Conservation (phyloP, 2,329 filamentous ascomycete genomes). For the Stachybotrys echinatus region DNA sequence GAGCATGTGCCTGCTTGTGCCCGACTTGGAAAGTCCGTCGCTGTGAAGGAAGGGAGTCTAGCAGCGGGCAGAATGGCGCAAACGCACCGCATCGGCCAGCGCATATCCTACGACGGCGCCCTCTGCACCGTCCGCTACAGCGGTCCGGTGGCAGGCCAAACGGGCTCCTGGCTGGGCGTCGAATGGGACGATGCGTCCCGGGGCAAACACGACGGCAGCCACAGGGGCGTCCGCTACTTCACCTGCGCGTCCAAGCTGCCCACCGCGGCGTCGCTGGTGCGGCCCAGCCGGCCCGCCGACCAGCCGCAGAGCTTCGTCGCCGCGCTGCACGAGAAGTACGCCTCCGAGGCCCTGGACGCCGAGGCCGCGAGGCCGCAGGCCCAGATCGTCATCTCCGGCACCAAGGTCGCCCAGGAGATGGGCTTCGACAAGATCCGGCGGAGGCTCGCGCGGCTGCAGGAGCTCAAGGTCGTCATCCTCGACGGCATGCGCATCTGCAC, state of each 20-base stretch:
- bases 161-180: conserved; percentile 82
- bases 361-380: conserved; percentile 26
- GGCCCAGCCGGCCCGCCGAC: conserved; percentile 68
- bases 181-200: conserved; percentile 89
- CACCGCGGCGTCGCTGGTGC: conserved; percentile 81
- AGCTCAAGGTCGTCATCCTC: conserved; percentile 75
- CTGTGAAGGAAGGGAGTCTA: too few relatives aligned
- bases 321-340: conserved; percentile 81
- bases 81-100: conserved; percentile 56
- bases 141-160: conserved; percentile 70
- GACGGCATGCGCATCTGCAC: conserved; percentile 63
- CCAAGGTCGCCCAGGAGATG: conserved; percentile 84
- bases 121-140: conserved; percentile 82
- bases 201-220: conserved; percentile 86
- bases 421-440: conserved; percentile 89
- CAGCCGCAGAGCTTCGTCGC: conserved; percentile 66
- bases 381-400: conserved; percentile 61
- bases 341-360: conserved; percentile 42
- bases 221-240: conserved; percentile 78
- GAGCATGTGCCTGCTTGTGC: too few relatives aligned
- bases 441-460: conserved; percentile 71
- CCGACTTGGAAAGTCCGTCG: too few relatives aligned
- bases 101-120: conserved; percentile 72
- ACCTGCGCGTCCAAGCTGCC: conserved; percentile 61
- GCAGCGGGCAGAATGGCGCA: conserved; percentile 35